These are phyloP conservation scores for Blastobotrys capitulatus DNA, from an alignment of 1,139 yeast genomes.

Conservation along the genomic window DNA sequence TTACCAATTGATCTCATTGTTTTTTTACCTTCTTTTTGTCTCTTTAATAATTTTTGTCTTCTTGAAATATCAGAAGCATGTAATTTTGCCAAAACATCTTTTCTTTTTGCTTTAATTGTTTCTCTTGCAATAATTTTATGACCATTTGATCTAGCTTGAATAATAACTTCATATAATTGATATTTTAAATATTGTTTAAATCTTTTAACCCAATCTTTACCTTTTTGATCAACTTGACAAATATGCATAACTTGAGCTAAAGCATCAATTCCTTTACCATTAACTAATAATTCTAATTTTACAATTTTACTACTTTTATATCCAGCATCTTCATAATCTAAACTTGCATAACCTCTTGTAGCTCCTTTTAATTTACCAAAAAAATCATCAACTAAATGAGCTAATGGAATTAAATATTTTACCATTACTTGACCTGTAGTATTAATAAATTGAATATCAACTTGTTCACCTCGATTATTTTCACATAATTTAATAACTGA, in stretches of 20 bases:
- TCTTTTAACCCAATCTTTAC: constrained; percentile 74
- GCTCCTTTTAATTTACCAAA: constrained; percentile 88
- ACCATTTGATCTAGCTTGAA: constrained; percentile 78
- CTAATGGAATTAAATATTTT: constrained; percentile 75
- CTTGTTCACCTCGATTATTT: constrained; percentile 74
- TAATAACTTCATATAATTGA: constrained; percentile 87
- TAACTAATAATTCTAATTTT: constrained; percentile 82
- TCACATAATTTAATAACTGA: constrained; percentile 82
- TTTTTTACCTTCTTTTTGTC: constrained; percentile 93
- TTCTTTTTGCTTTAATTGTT: constrained; percentile 86
- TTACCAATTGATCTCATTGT: constrained; percentile 75
- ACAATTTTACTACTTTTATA: constrained; percentile 75
- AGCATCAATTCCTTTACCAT: constrained; percentile 89
- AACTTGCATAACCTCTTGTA: constrained; percentile 88
- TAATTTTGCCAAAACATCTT: constrained; percentile 84
- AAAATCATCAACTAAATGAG: constrained; percentile 89
- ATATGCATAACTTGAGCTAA: constrained; percentile 84
- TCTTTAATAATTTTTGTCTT: constrained; percentile 77
- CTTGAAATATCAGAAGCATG: constrained; percentile 94
- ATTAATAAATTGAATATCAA: constrained; percentile 68
- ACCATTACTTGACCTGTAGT: constrained; percentile 74
- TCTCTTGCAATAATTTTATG: constrained; percentile 83
- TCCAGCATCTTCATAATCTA: constrained; percentile 93
- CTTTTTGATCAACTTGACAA: constrained; percentile 66
- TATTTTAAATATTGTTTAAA: constrained; percentile 73